Evolutionary conservation across 2,329 filamentous ascomycete species (phyloP), one percentile per base, ranked within the genome.

Genomic region (Endocalyx cinctus): DNA sequence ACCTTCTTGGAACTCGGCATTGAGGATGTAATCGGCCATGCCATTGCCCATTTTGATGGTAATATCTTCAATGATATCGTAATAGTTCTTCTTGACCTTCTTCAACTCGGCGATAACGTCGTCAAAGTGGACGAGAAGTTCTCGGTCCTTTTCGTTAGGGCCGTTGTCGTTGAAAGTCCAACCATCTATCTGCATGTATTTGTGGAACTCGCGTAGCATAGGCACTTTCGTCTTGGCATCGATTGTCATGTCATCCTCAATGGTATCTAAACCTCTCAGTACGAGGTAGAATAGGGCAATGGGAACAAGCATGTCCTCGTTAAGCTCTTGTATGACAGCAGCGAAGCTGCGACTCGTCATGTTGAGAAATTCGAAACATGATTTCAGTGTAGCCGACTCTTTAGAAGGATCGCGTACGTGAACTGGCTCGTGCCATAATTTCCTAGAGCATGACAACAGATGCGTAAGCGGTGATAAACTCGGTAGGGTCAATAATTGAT

Each of bases 221-320:
- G 88, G 87, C 55, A 94, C 84, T 67, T 98, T 98, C 54, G 75
- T 81, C 45, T 77, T 73, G 25, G 90, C 66, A 3, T 83, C 70
- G 40, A 98, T 82, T 5, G 88, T 94, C 80, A 96, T 97, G 63
- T 98, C 92, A 70, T 98, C 92, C 65, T 98, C 92, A 40, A 98
- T 86, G n/a, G 92, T 98, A 62, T 98, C 92, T 31, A 98, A 76
- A 29, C 87, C 92, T 41, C 92, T 86, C 34, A 98, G 74, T 33
- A 87, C 77, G 17, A 98, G 77, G 67, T 98, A 98, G 73, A 98
- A 98, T 8, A 97, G 70, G 35, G 82, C 80, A 28, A 97, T 75
- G 16, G 92, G 88, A 25, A 96, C 77, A 22, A 97, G 77, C 19
- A 98, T 79, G 64, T 98, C 90, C 1, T 88, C 88, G 57, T 96